Percentiles rank a stretch among this genome's conserved stretches.
phyloP scores from a whole-genome alignment of 2,329 filamentous ascomycete species.

The Xylaria sp. region DNA sequence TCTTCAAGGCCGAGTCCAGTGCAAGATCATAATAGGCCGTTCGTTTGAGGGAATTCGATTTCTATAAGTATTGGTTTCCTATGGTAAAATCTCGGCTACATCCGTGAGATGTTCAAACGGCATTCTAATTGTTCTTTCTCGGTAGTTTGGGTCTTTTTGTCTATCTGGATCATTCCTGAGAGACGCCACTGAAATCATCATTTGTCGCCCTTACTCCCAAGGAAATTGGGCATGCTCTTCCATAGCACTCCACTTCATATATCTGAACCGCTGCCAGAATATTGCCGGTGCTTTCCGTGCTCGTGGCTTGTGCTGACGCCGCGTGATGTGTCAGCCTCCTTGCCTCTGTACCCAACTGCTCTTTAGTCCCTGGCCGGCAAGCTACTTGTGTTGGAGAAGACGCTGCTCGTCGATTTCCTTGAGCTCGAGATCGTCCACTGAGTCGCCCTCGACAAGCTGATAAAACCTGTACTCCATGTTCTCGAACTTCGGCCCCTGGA shows the following conservation, averaged over 20 bases:
- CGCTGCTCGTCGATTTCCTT: constrained; percentile 16
- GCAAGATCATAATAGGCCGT: constrained; percentile 39
- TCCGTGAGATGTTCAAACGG: no score
- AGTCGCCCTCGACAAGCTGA: constrained; percentile 20
- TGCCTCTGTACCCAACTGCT: background rate
- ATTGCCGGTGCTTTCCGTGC: background rate
- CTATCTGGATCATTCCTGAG: background rate
- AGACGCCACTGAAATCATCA: background rate
- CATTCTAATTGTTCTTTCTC: no score
- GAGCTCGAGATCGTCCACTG: constrained; percentile 20
- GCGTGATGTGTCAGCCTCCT: background rate
- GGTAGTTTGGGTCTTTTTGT: background rate
- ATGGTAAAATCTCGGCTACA: constrained; percentile 42
- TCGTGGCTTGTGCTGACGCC: background rate
- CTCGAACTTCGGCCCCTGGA: constrained; percentile 32
- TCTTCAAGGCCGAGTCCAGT: constrained; percentile 37
- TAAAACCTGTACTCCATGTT: constrained; percentile 37
- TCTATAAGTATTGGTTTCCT: constrained; percentile 36
- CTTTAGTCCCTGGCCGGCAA: no score
- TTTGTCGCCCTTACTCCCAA: background rate
- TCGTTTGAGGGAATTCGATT: constrained; percentile 41
- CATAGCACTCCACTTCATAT: background rate
- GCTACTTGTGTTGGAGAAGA: constrained; percentile 6
- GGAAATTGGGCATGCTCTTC: background rate
- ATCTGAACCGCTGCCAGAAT: background rate